Evolutionary conservation across 768 basidiomycete species (phyloP), one percentile per base, ranked within the genome.

Genomic region (Hygrocybe coccinea): DNA sequence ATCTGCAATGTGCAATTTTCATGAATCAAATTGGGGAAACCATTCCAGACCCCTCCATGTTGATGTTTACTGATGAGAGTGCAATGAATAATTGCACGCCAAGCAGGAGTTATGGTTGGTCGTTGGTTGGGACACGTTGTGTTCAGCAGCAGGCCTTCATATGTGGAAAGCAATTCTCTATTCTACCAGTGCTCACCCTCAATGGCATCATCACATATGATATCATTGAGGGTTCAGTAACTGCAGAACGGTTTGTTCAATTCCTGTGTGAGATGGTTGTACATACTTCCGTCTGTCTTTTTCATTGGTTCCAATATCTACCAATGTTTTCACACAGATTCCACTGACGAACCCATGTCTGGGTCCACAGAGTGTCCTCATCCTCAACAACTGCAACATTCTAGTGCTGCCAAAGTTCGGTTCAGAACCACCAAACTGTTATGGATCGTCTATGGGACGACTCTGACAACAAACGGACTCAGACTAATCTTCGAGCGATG

Each of bases 351-450:
- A 64, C 22, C 73, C 72, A 25, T 76, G 63, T 59, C 74, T 71
- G 2, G 61, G 59, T 1, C 62, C 59, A 22, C 51, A 60, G 2
- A 76, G 75, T 56, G 65, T 75, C 9, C 61, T 75, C 15, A 62
- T 76, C 1, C 59, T 76, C 24, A 71, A 76, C 59, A 76, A 76
- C 55, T 74, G 72, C 33, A 50, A 60, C 4, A n/a, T n/a, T n/a
- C n/a, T n/a, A n/a, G n/a, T n/a, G n/a, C n/a, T n/a, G n/a, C n/a
- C n/a, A n/a, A n/a, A n/a, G n/a, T n/a, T n/a, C n/a, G n/a, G n/a
- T n/a, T n/a, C n/a, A n/a, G n/a, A n/a, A n/a, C n/a, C n/a, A n/a
- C n/a, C n/a, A n/a, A n/a, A n/a, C n/a, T n/a, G n/a, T n/a, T n/a
- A n/a, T n/a, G n/a, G n/a, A n/a, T n/a, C n/a, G n/a, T n/a, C n/a